These are phyloP conservation scores for Apiospora marii DNA, from an alignment of 2,329 filamentous ascomycete genomes.

Conservation along the genomic window DNA sequence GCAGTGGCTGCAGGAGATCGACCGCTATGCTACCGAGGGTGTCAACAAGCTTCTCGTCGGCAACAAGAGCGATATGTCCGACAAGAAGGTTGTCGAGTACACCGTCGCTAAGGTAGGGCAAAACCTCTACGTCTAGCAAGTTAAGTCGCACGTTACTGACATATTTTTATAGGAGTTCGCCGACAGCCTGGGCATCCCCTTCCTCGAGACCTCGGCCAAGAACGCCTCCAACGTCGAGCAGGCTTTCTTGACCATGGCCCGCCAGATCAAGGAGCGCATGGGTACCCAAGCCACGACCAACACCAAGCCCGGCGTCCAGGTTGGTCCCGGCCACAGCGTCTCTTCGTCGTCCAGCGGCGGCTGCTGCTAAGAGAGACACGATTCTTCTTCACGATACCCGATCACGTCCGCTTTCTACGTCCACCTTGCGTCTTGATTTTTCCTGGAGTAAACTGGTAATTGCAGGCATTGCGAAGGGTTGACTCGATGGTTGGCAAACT, in stretches of 20 bases:
- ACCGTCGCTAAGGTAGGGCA: conserved; percentile 91
- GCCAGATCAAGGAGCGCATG: conserved; percentile 99
- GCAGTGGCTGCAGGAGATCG: conserved; percentile 99
- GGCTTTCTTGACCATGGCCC: conserved; percentile 99
- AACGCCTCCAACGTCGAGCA: conserved; percentile 99
- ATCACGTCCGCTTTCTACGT: conserved; percentile 21
- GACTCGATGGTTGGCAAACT: conserved; percentile 21
- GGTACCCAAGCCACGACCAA: conserved; percentile 94
- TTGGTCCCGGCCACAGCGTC: conserved; percentile 93
- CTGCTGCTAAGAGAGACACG: conserved; percentile 77
- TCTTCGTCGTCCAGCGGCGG: conserved; percentile 84
- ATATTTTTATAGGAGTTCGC: conserved; percentile 81
- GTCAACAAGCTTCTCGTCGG: conserved; percentile 99
- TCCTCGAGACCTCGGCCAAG: conserved; percentile 99
- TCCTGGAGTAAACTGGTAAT: conserved; percentile 23
- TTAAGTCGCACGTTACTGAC: conserved; percentile 31
- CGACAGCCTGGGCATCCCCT: conserved; percentile 97
- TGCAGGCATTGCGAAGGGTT: conserved; percentile 24
- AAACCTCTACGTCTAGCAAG: background rate
- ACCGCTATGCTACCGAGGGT: conserved; percentile 97
- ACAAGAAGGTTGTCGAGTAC: conserved; percentile 99
- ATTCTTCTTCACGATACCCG: conserved; percentile 31
- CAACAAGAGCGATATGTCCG: conserved; percentile 99
- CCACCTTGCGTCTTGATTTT: conserved; percentile 24
- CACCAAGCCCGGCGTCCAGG: conserved; percentile 97